Base-by-base conservation (phyloP, 1,139 yeast species). In the Keqinozyma sinolaborantium region DNA sequence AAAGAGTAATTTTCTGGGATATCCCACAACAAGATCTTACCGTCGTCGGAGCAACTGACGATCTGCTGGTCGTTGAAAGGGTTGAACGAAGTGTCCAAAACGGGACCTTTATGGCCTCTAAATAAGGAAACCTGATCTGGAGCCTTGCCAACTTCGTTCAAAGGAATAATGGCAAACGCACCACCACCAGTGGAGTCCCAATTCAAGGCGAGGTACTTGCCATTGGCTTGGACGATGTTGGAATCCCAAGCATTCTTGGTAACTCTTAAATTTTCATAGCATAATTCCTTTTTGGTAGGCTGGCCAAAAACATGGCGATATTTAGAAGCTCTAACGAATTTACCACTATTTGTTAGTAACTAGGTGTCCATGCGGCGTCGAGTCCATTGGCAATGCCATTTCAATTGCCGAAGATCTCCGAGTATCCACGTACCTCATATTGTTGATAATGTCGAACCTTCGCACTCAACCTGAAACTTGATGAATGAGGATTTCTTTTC, bases 121-220 rank as follows among this genome's bases (percentile, higher is more conserved):
- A 90, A 92, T 46, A 92, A 71, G 2, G 97, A 92, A 29, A 88
- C 92, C 39, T 83, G 78, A 49, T 92, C 98, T 4, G 97, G 97
- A 7, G 92, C 81, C 57, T 88, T 92, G n/a, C 97, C 97, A 13
- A 78, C 82, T 57, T 90, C 97, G 7, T 58, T 53, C 19, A 86
- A 65, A 2, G 98, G 98, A 35, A 92, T 79, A 11, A 92, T 83
- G 1, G 95, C 96, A 67, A 92, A 90, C 0, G 97, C 94, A 33
- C 98, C 98, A 40, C 97, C 97, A 27, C 97, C 97, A 5, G 95
- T 83, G 14, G 97, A 73, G 40, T 86, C 88, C 96, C 96, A 88
- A 57, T 87, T 88, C 40, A 87, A 84, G 0, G 96, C 73, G 25
- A 92, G 62, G 51, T 77, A 92, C 57, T 83, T 82, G 21, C 96